phyloP scores from a whole-genome alignment of 306 rosid species.

The Casuarina cunninghamiana region DNA sequence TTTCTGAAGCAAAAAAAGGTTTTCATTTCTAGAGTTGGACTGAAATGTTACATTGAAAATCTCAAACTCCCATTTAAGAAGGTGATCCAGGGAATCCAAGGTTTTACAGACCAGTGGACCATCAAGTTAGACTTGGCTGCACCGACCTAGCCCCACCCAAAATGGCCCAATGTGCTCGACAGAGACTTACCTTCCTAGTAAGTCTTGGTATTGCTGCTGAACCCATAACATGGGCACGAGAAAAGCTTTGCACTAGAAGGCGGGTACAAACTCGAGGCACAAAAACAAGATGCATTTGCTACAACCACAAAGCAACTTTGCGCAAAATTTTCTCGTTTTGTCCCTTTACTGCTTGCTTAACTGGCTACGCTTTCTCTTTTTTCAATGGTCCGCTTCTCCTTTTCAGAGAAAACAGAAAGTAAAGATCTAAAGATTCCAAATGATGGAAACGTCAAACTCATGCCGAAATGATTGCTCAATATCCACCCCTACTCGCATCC shows the following conservation, averaged over 20 bases:
- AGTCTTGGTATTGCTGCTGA: neutral
- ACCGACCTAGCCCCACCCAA: neutral
- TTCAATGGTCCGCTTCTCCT: slow-evolving; percentile 16
- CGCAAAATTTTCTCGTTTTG: neutral
- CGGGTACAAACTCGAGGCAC: neutral
- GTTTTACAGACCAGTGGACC: no score
- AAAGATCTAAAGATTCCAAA: slow-evolving; percentile 20
- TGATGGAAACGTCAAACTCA: slow-evolving; percentile 8
- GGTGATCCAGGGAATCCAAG: no score
- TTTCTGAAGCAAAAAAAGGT: no score
- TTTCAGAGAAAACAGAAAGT: slow-evolving; percentile 16
- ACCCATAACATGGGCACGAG: neutral
- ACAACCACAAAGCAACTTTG: slow-evolving; percentile 16
- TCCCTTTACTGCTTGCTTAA: slow-evolving; percentile 19
- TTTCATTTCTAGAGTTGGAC: no score
- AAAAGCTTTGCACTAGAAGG: neutral
- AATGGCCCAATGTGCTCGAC: neutral
- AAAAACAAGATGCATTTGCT: neutral
- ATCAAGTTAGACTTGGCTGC: neutral
- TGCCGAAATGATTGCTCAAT: slow-evolving; percentile 27
- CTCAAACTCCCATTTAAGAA: no score
- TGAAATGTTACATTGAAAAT: no score
- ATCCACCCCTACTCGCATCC: neutral
- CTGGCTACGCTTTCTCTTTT: slow-evolving; percentile 1
- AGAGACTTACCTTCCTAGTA: neutral